A percentile compares a stretch with the other conserved stretches of the same genome.
phyloP scores from a whole-genome alignment of 1,139 yeast species.

The Yamadazyma taylorii region DNA sequence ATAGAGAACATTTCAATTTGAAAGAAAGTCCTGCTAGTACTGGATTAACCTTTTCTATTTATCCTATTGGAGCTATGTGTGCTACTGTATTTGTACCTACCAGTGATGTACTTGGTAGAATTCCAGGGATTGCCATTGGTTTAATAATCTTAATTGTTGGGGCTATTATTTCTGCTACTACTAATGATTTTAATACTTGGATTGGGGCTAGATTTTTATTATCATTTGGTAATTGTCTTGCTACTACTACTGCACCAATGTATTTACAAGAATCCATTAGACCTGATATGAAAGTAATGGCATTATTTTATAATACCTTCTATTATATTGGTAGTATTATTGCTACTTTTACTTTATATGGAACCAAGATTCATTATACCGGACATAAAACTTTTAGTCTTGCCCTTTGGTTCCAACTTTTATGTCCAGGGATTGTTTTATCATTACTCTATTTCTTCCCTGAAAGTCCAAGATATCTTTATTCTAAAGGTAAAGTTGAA shows the following conservation, averaged over 20 bases:
- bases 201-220: constrained; percentile 8
- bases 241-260: constrained; percentile 6
- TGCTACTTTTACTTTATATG: constrained; percentile 5
- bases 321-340: constrained; percentile 9
- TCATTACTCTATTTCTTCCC: constrained; percentile 39
- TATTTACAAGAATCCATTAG: constrained; percentile 8
- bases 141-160: constrained; percentile 14
- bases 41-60: constrained; percentile 17
- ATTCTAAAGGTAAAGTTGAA: constrained; percentile 32
- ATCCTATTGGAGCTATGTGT: constrained; percentile 14
- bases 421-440: constrained; percentile 12
- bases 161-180: constrained; percentile 15
- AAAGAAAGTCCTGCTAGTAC: constrained; percentile 13
- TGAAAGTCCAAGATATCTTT: constrained; percentile 57
- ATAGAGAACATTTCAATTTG: constrained; percentile 11
- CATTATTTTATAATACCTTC: constrained; percentile 7
- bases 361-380: constrained; percentile 3
- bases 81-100: constrained; percentile 15
- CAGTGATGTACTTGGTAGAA: constrained; percentile 12
- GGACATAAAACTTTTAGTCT: constrained; percentile 11
- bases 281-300: constrained; percentile 6
- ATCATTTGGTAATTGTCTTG: constrained; percentile 7
- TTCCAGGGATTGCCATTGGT: constrained; percentile 14
- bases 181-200: constrained; percentile 40
- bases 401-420: constrained; percentile 14